Evolutionary conservation across 2,329 filamentous ascomycete species (phyloP).

Genomic region (Fulvia fulva): DNA sequence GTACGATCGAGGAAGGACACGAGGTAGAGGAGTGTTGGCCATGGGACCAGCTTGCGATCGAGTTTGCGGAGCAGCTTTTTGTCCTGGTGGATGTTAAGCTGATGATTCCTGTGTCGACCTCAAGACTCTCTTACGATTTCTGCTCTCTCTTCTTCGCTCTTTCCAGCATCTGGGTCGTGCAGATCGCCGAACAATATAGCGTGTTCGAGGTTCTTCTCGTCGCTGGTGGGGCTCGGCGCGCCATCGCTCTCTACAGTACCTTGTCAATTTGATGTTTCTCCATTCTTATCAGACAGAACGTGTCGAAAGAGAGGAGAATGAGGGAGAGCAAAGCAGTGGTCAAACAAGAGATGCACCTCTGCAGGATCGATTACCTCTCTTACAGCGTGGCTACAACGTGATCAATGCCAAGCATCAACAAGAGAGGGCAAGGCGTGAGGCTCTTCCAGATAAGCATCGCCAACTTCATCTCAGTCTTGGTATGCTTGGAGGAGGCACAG

Average conservation of each 20-base stretch:
- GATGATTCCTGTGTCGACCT: background rate
- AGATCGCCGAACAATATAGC: conserved; percentile 3
- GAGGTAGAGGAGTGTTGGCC: conserved; percentile 68
- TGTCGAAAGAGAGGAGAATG: background rate
- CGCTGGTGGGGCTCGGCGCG: conserved; percentile 4
- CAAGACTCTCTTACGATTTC: conserved; percentile 50
- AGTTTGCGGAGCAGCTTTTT: conserved; percentile 59
- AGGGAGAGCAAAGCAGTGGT: background rate
- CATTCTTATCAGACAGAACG: background rate
- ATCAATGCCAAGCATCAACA: background rate
- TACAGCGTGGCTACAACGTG: background rate
- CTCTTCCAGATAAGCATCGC: background rate
- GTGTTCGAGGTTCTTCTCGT: conserved; percentile 12
- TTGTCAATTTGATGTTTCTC: conserved; percentile 3
- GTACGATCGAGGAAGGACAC: conserved; percentile 68
- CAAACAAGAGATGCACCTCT: background rate
- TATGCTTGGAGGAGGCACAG: no score
- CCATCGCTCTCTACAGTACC: conserved; percentile 5
- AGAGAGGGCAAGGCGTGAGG: background rate
- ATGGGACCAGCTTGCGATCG: conserved; percentile 59
- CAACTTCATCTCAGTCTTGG: background rate
- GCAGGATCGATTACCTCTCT: background rate
- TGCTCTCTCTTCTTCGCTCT: conserved; percentile 60
- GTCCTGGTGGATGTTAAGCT: conserved; percentile 46
- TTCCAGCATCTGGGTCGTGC: conserved; percentile 59